Evolutionary conservation across 768 basidiomycete genomes (phyloP), one percentile per base, ranked within the genome.

Genomic region (Auricularia sp.): DNA sequence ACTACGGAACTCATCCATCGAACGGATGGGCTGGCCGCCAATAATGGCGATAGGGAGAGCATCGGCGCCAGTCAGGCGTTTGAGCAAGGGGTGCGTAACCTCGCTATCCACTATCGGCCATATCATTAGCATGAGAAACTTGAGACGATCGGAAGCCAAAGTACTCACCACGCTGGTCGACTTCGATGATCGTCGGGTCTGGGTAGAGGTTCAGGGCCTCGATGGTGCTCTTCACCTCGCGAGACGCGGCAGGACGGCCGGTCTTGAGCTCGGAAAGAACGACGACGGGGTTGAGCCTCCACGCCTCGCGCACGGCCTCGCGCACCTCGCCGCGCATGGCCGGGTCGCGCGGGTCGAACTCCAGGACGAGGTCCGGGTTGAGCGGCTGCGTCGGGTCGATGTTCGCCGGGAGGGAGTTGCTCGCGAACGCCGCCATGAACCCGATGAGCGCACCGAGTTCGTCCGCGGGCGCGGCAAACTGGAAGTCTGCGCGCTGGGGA

Each of bases 331-430:
- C 81, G n/a, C 71, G 69, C 1, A 89, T 89, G 11, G 81, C 80
- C 11, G 34, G 56, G 6, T 29, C 24, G 56, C 56, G 56, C 0
- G 88, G 87, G 71, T 93, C 89, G 72, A 93, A 93, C 69, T 90
- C 91, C 47, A 94, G 81, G 3, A 94, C 82, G 64, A 92, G 82
- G 69, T 90, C 83, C 2, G 92, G 89, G 73, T 93, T 90, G 65
- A 92, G 84, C 4, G 90, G 83, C 13, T 69, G 68, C 11, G 79
- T 69, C 0, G 91, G 87, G 70, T 92, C 83, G 56, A 91, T 81
- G 7, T 77, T 77, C 0, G 77, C 72, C 1, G 92, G 90, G 64
- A 94, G 84, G 64, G 86, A 80, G 73, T 92, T 92, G 73, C 88
- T 84, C 0, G 88, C 83, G 29, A 90, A 79, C 62, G 86, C 85